Base-by-base conservation (phyloP, 2,329 filamentous ascomycete species). In the Didymella arachidicola region DNA sequence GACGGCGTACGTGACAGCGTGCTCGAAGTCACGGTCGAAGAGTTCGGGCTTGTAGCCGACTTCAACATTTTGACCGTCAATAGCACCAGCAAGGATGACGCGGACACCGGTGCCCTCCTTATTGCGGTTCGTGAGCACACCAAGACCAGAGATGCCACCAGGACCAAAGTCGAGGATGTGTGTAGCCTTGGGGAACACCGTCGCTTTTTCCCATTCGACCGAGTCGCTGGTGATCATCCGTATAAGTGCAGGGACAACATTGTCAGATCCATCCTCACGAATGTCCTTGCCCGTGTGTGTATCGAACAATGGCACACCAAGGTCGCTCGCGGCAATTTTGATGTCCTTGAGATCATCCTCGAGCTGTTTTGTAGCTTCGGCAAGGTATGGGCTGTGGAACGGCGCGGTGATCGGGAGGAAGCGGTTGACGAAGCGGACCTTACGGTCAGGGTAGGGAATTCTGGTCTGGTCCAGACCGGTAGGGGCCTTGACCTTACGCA, bases 21-120 rank as follows among this genome's bases (percentile, higher is more conserved):
- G 88, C 74, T 97, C 92, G 72, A 93, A 92, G 75, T 99, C 95
- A 57, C 95, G 90, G 75, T 99, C 94, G 70, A 99, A 99, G 50
- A 99, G 84, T 80, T 99, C 95, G 2, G 94, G 90, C 84, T 99
- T 99, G 84, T 97, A 99, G 54, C 95, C 95, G 62, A 99, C 90
- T 78, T 98, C 95, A 30, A 86, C 84, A 59, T 96, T 90, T 19
- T 93, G 93, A 50, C 94, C 94, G 71, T 94, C 91, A 70, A 99
- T 90, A n/a, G 92, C 86, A 63, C 96, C 95, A 42, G 93, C 95
- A 58, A 99, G 85, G 66, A 99, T 97, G 65, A 99, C 93, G 61
- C 94, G 92, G 34, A 99, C 95, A 71, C 95, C 95, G 57, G 93
- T 98, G 63, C 95, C 95, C 78, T 99, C 96, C 83, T 99, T 99